A percentile compares a stretch with the other conserved stretches of the same genome.
These are phyloP conservation scores for Pythium rishiriense DNA, from an alignment of 352 stramenopile species.

Conservation along the genomic window DNA sequence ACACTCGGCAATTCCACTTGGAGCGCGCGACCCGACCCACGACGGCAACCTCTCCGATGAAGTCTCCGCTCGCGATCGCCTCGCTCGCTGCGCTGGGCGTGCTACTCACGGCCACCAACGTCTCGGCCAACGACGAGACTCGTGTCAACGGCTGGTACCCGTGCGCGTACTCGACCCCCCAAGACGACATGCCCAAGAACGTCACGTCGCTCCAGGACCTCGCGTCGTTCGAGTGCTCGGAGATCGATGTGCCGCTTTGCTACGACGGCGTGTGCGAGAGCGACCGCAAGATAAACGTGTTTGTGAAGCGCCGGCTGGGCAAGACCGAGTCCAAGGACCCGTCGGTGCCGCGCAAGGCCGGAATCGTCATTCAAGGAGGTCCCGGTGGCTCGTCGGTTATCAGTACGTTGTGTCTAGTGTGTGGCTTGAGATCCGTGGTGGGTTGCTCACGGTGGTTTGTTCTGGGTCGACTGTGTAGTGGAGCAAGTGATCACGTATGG, in stretches of 20 bases:
- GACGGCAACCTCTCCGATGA: background rate
- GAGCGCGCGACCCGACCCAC: background rate
- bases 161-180: slow-evolving; percentile 19
- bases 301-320: slow-evolving; percentile 27
- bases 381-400: slow-evolving; percentile 28
- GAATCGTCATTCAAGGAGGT: slow-evolving; percentile 39
- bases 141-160: slow-evolving; percentile 38
- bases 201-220: slow-evolving; percentile 13
- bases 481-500: too few species aligned
- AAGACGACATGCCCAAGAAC: slow-evolving; percentile 20
- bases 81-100: slow-evolving; percentile 6
- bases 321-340: slow-evolving; percentile 9
- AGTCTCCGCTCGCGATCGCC: slow-evolving; percentile 9
- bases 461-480: too few species aligned
- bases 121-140: slow-evolving; percentile 1
- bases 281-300: slow-evolving; percentile 32
- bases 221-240: slow-evolving; percentile 30
- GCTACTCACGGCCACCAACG: background rate
- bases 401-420: slow-evolving; percentile 8
- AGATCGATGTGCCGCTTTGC: slow-evolving; percentile 37
- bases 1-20: background rate
- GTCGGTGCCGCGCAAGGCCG: background rate
- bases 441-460: too few species aligned
- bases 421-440: background rate
- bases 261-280: slow-evolving; percentile 25